Conservation (phyloP, 305 asterid genomes). For the Fraxinus latifolia region DNA sequence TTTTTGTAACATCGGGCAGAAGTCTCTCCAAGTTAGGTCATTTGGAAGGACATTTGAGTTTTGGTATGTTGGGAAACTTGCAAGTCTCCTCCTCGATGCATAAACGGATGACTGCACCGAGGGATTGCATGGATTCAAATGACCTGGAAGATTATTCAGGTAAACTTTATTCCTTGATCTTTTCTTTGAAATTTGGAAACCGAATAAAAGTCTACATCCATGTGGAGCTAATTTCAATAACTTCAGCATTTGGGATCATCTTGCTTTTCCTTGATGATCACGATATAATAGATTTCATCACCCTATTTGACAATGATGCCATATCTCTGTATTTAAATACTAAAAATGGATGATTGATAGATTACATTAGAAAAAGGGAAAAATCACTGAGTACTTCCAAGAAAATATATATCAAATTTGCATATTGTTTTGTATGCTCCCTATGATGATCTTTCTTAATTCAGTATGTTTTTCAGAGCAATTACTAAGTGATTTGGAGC, state of each 20-base stretch:
- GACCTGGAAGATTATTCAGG: conserved; percentile 53
- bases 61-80: conserved; percentile 46
- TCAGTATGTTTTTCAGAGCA: conserved; percentile 39
- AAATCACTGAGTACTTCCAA: not conserved
- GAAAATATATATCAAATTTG: not conserved
- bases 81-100: conserved; percentile 47
- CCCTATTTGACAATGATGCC: not conserved
- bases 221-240: conserved; percentile 4
- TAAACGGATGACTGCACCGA: conserved; percentile 52
- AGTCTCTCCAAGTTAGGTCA: conserved; percentile 19
- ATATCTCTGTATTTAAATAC: not conserved
- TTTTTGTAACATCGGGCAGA: conserved; percentile 11
- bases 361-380: not conserved
- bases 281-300: not conserved
- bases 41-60: conserved; percentile 17
- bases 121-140: conserved; percentile 37
- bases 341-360: not conserved
- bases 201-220: not conserved
- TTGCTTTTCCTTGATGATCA: not conserved
- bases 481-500: conserved; percentile 40
- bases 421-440: not conserved
- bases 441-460: conserved; percentile 5
- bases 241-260: not conserved
- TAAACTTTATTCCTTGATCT: conserved; percentile 20
- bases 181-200: not conserved